These are phyloP conservation scores for Penicillium sp. DNA, from an alignment of 2,329 filamentous ascomycete species.

Conservation along the genomic window DNA sequence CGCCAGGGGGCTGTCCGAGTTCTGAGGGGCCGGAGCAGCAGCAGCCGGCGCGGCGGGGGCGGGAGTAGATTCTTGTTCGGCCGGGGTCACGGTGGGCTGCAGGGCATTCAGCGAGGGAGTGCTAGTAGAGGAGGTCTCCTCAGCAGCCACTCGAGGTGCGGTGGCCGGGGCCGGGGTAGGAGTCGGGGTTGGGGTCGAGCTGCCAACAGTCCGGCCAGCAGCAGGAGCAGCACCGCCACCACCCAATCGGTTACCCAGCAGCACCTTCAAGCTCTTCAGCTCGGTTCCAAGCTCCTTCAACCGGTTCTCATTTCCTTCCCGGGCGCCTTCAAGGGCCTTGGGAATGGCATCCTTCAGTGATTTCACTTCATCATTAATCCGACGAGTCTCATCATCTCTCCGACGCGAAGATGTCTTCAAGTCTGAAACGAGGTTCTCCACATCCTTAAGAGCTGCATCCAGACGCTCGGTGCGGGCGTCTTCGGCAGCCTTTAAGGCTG, in stretches of 20 bases:
- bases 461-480: constrained; percentile 80
- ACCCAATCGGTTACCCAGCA: constrained; percentile 70
- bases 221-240: constrained; percentile 37
- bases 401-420: constrained; percentile 80
- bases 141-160: constrained; percentile 4
- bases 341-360: constrained; percentile 83
- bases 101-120: constrained; percentile 31
- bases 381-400: constrained; percentile 84
- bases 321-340: constrained; percentile 84
- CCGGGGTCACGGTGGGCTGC: constrained; percentile 33
- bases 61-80: constrained; percentile 32
- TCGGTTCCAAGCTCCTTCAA: constrained; percentile 85
- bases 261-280: constrained; percentile 87
- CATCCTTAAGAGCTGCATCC: constrained; percentile 78
- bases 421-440: constrained; percentile 80
- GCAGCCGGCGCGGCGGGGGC: constrained; percentile 24
- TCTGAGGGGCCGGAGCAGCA: constrained; percentile 38
- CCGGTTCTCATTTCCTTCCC: constrained; percentile 77
- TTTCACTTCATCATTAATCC: constrained; percentile 84
- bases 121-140: constrained; percentile 16
- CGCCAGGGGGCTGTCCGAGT: constrained; percentile 53
- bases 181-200: constrained; percentile 27
- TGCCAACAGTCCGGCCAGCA: constrained; percentile 35
- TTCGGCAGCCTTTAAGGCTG: constrained; percentile 84
- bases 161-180: constrained; percentile 24